Conservation (phyloP, 1,284 basidiomycete species). For the Schizopora paradoxa region DNA sequence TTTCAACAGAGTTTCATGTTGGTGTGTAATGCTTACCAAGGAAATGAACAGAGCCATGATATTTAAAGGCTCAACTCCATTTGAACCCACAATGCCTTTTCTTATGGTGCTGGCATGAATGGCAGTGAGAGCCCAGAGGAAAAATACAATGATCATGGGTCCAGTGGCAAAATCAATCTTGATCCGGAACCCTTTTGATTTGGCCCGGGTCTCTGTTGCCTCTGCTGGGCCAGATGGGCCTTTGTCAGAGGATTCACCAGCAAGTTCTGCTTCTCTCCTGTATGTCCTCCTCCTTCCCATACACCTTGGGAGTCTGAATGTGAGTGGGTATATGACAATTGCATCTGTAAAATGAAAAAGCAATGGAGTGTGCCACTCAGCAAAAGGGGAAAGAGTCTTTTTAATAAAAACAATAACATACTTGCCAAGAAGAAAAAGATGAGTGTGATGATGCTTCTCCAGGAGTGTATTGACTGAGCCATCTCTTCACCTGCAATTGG, state of each 20-base stretch:
- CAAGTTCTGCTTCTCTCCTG: no score
- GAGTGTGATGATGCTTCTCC: slow-evolving; percentile 14
- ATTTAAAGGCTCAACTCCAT: slow-evolving; percentile 85
- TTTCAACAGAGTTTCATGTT: no score
- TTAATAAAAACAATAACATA: slow-evolving; percentile 30
- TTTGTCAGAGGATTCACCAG: no score
- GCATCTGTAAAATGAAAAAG: slow-evolving; percentile 35
- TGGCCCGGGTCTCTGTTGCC: no score
- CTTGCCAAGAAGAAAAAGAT: slow-evolving; percentile 42
- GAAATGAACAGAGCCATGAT: slow-evolving; percentile 91
- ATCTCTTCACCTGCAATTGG: no score
- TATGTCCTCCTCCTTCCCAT: no score
- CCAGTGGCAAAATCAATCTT: no score
- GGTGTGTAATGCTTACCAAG: slow-evolving; percentile 39
- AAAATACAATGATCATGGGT: slow-evolving; percentile 73
- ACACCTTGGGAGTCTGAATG: slow-evolving; percentile 51
- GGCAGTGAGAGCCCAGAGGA: slow-evolving; percentile 73
- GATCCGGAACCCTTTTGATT: no score
- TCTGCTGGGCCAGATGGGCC: no score
- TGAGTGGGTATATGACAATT: slow-evolving; percentile 63
- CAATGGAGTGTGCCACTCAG: neutral
- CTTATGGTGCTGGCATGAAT: slow-evolving; percentile 62
- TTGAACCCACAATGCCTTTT: slow-evolving; percentile 67
- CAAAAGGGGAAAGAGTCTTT: neutral
- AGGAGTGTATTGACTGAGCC: no score